Evolutionary conservation across 1,139 yeast genomes (phyloP).

Genomic region (Lodderomyces theae): DNA sequence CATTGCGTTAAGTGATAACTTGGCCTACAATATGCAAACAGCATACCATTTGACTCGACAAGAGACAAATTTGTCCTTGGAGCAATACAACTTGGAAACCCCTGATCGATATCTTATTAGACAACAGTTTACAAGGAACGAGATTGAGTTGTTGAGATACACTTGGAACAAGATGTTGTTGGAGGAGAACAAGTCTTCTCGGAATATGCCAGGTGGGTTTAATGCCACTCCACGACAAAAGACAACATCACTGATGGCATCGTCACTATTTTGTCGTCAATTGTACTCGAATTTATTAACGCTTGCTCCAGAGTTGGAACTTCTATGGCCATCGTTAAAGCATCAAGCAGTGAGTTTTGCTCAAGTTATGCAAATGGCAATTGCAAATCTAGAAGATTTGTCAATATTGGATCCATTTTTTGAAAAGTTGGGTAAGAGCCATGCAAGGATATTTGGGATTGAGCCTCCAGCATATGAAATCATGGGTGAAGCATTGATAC

Average conservation of each 20-base stretch:
- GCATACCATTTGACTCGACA: slow-evolving; percentile 39
- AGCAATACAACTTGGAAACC: slow-evolving; percentile 18
- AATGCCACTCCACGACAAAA: background rate
- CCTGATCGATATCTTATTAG: slow-evolving; percentile 23
- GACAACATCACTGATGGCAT: slow-evolving; percentile 30
- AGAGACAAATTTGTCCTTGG: slow-evolving; percentile 48
- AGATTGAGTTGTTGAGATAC: slow-evolving; percentile 40
- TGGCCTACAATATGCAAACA: slow-evolving; percentile 4
- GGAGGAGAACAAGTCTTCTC: slow-evolving; percentile 23
- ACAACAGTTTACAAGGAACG: slow-evolving; percentile 29
- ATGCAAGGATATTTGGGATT: slow-evolving; percentile 70
- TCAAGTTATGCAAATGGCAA: slow-evolving; percentile 68
- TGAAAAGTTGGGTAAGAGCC: slow-evolving; percentile 67
- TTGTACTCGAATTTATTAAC: slow-evolving; percentile 57
- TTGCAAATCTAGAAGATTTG: slow-evolving; percentile 44
- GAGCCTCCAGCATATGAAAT: slow-evolving; percentile 71
- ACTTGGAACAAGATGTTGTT: slow-evolving; percentile 46
- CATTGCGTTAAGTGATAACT: slow-evolving; percentile 2
- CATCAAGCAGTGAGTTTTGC: slow-evolving; percentile 80
- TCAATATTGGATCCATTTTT: slow-evolving; percentile 56
- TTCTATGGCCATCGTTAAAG: slow-evolving; percentile 59
- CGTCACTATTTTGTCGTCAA: slow-evolving; percentile 58
- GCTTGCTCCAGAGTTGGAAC: slow-evolving; percentile 53
- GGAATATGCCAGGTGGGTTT: slow-evolving; percentile 11
- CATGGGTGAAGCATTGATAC: slow-evolving; percentile 76